Percentiles rank a stretch among this genome's conserved stretches.
Conservation (phyloP, 2,329 filamentous ascomycete genomes). For the Xylaria multiplex region DNA sequence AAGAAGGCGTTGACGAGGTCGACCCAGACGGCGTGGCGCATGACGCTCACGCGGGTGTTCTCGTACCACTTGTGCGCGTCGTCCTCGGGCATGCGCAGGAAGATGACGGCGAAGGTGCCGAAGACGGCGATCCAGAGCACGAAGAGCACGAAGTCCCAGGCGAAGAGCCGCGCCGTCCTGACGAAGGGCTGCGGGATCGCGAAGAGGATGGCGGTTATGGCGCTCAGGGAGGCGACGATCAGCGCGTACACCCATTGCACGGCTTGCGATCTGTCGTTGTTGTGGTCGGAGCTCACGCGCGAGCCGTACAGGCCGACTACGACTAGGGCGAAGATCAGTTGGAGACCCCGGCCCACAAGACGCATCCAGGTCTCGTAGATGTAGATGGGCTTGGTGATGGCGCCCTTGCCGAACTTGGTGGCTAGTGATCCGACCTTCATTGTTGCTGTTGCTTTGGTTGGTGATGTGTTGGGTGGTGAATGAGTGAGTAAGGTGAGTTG, state of each 20-base stretch:
- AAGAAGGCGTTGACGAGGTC: slow-evolving; percentile 74
- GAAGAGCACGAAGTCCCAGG: slow-evolving; percentile 57
- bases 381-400: slow-evolving; percentile 58
- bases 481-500: background rate
- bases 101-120: slow-evolving; percentile 77
- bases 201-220: slow-evolving; percentile 59
- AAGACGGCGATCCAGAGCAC: slow-evolving; percentile 72
- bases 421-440: slow-evolving; percentile 42
- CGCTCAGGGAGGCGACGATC: slow-evolving; percentile 64
- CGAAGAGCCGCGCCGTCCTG: slow-evolving; percentile 55
- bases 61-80: slow-evolving; percentile 51
- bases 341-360: slow-evolving; percentile 68
- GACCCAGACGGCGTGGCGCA: slow-evolving; percentile 79
- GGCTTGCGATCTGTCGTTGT: slow-evolving; percentile 53
- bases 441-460: slow-evolving; percentile 6
- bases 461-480: slow-evolving; percentile 1
- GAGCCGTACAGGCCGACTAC: slow-evolving; percentile 75
- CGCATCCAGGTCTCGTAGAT: slow-evolving; percentile 60
- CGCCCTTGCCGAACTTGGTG: slow-evolving; percentile 52
- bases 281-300: slow-evolving; percentile 62
- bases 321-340: slow-evolving; percentile 75
- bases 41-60: slow-evolving; percentile 56
- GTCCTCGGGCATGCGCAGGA: slow-evolving; percentile 67
- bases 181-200: slow-evolving; percentile 51
- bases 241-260: slow-evolving; percentile 74